Evolutionary conservation across 2,329 filamentous ascomycete species (phyloP), one percentile per base, ranked within the genome.

Genomic region (Didymella glomerata): DNA sequence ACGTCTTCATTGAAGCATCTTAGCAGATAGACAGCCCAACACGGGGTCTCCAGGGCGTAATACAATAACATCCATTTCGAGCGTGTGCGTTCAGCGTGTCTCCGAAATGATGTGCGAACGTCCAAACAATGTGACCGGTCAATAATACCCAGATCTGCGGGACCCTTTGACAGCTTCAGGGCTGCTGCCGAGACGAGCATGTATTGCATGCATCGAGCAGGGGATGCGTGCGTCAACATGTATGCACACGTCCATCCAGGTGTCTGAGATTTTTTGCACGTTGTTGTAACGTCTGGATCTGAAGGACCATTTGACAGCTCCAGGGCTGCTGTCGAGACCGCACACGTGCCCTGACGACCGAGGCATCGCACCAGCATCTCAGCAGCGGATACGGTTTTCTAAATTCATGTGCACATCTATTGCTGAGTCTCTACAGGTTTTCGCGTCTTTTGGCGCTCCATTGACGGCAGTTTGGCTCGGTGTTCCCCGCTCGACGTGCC

Each of bases 11-110:
- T 22, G 42, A 28, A 66, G 56, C 64, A 64, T 61, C 34, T 54
- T 64, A 65, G 51, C 42, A 64, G 48, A 63, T 65, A 68, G 62
- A 64, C 54, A 68, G 59, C 50, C 52, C 44, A 48, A 47, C 49
- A 66, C n/a, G 30, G 40, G 32, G 22, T 44, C 36, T 24, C 28
- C n/a, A 42, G 27, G 41, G 42, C 54, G 48, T 8, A 47, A 47
- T 47, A 57, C 48, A 50, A 51, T 20, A 41, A 51, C 27, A 47
- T 47, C 16, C 34, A 47, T 10, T 18, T 41, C 9, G 32, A 16
- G 2, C 10, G 9, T 16, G n/a, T 42, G 20, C 34, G 16, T n/a
- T 6, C 2, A 28, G n/a, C 9, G 10, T 36, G 28, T 32, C 30
- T 32, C 30, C 13, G 14, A 16, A 5, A 32, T 13, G 14, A 32